Evolutionary conservation across 2,329 filamentous ascomycete genomes (phyloP), one percentile per base, ranked within the genome.

Genomic region (Calonectria hongkongensis): DNA sequence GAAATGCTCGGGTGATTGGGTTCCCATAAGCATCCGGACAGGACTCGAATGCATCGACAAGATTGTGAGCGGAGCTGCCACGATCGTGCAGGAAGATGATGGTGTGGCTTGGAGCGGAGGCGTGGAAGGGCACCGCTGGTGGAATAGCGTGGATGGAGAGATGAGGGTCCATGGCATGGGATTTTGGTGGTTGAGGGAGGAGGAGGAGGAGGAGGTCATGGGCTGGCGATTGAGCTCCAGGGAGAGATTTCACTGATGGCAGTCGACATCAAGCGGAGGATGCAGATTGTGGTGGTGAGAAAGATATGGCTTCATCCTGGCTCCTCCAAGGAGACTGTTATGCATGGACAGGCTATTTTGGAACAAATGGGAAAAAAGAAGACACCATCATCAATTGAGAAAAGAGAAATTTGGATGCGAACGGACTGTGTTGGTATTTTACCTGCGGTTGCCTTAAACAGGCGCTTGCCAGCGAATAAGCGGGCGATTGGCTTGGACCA

Each of bases 81-180:
- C 86, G 85, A 48, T 85, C 85, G 78, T 87, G 86, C 13, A 88
- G 82, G 79, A 87, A 87, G 76, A 87, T 76, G 60, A 86, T 79
- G 4, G 86, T 87, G 77, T 87, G 85, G 4, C 83, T 84, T 9
- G 48, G 64, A 8, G 64, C 48, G 12, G 33, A 39, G 36, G 64
- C 25, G 79, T 85, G 84, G 21, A 60, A 47, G 28, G 62, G 65
- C 70, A 72, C 36, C 62, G 76, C 75, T 25, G 68, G 71, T 36
- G 64, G 64, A 18, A 71, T 48, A 47, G 27, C 12, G 54, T 68
- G 36, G 33, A 48, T 51, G 48, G 74, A 66, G 39, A 72, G 68
- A 58, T 74, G 43, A 21, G 72, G 39, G 1, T 72, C 70, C 65
- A 72, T 56, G 21, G n/a, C 54, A 25, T 41, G 4, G n/a, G n/a